Conservation (phyloP, 2,329 filamentous ascomycete genomes). For the Cladosporium halotolerans region DNA sequence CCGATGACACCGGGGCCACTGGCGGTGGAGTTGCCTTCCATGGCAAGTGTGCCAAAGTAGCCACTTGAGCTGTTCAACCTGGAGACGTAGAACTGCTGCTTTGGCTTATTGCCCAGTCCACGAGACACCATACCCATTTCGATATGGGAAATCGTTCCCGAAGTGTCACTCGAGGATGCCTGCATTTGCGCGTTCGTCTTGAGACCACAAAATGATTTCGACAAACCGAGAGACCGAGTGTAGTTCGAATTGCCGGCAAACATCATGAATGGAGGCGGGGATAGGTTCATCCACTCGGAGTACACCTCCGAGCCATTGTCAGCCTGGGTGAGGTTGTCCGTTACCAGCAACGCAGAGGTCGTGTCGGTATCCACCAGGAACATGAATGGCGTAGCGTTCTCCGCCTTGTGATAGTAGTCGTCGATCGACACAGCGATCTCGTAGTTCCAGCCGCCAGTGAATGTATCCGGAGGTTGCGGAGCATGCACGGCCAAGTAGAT, state of each 20-base stretch:
- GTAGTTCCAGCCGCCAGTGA: slow-evolving; percentile 67
- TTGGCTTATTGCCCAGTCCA: slow-evolving; percentile 61
- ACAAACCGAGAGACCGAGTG: slow-evolving; percentile 59
- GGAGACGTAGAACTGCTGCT: slow-evolving; percentile 81
- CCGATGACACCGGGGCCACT: slow-evolving; percentile 51
- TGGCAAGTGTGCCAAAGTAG: slow-evolving; percentile 69
- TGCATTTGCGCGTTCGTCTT: slow-evolving; percentile 57
- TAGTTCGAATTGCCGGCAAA: slow-evolving; percentile 64
- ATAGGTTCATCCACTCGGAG: slow-evolving; percentile 52
- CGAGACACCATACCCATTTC: slow-evolving; percentile 61
- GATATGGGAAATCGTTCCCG: slow-evolving; percentile 36
- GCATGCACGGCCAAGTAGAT: slow-evolving; percentile 74
- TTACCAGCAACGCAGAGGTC: slow-evolving; percentile 70
- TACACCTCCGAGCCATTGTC: slow-evolving; percentile 43
- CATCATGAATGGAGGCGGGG: slow-evolving; percentile 58
- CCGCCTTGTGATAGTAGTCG: slow-evolving; percentile 63
- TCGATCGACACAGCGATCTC: slow-evolving; percentile 79
- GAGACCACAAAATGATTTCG: slow-evolving; percentile 77
- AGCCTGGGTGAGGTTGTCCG: slow-evolving; percentile 60
- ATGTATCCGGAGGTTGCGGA: slow-evolving; percentile 54
- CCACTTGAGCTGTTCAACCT: slow-evolving; percentile 64
- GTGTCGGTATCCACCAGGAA: slow-evolving; percentile 82
- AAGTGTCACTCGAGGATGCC: slow-evolving; percentile 46
- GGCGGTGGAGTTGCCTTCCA: slow-evolving; percentile 49
- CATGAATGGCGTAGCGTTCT: slow-evolving; percentile 53